A percentile compares a stretch with the other conserved stretches of the same genome.
Conservation (phyloP, 106 monocot genomes). For the Acorus calamus region DNA sequence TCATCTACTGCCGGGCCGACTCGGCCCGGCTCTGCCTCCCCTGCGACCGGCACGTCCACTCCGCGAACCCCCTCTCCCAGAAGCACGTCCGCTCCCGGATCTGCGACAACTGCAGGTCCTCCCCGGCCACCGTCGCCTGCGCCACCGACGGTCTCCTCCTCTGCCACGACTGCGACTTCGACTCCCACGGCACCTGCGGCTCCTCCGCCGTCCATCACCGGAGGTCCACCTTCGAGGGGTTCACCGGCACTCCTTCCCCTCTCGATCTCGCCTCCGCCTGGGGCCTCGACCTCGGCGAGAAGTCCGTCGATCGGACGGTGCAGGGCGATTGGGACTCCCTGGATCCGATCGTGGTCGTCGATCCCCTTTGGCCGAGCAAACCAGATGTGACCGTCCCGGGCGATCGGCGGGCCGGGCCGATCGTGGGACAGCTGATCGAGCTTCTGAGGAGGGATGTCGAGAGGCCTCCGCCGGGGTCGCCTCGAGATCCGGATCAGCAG, state of each 20-base stretch:
- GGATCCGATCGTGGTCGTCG: slow-evolving; percentile 14
- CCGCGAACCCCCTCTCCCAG: slow-evolving; percentile 55
- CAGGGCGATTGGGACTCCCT: neutral
- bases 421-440: slow-evolving; percentile 46
- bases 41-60: slow-evolving; percentile 73
- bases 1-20: slow-evolving; percentile 71
- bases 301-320: neutral
- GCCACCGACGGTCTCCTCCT: slow-evolving; percentile 28
- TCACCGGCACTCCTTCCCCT: slow-evolving; percentile 62
- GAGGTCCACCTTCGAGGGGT: slow-evolving; percentile 26
- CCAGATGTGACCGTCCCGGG: too few relatives aligned
- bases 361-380: slow-evolving; percentile 15
- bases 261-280: slow-evolving; percentile 44
- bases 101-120: slow-evolving; percentile 44
- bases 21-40: slow-evolving; percentile 53
- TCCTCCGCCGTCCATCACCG: slow-evolving; percentile 1
- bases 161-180: slow-evolving; percentile 54
- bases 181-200: slow-evolving; percentile 7
- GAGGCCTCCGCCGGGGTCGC: neutral
- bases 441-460: slow-evolving; percentile 27
- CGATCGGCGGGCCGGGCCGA: too few relatives aligned
- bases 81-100: slow-evolving; percentile 65
- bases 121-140: slow-evolving; percentile 30
- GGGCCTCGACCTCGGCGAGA: slow-evolving; percentile 30
- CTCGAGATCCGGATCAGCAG: slow-evolving; percentile 1